A percentile compares a stretch with the other conserved stretches of the same genome.
Conservation (phyloP, 2,329 filamentous ascomycete species). For the Botrytis cinerea region DNA sequence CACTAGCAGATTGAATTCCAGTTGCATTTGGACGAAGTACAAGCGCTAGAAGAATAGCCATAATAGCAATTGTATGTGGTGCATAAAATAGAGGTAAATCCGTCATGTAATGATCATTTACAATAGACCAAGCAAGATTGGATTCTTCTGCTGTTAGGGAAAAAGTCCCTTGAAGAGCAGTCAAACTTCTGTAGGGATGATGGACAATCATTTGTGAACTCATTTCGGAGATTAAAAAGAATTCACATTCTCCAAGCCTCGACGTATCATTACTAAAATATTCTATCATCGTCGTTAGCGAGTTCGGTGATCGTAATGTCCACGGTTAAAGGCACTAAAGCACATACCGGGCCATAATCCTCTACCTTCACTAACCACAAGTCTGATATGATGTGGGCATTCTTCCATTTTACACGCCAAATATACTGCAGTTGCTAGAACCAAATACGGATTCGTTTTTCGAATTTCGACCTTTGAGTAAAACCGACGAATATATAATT, state of each 20-base stretch:
- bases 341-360: conserved; percentile 71
- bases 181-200: conserved; percentile 69
- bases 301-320: neutral
- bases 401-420: conserved; percentile 98
- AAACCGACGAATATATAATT: conserved; percentile 93
- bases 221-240: conserved; percentile 72
- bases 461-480: conserved; percentile 90
- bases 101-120: conserved; percentile 74
- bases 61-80: conserved; percentile 69
- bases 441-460: conserved; percentile 87
- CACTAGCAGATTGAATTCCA: conserved; percentile 48
- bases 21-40: conserved; percentile 61
- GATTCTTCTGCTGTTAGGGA: conserved; percentile 64
- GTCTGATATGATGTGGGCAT: conserved; percentile 90
- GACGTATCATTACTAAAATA: conserved; percentile 65
- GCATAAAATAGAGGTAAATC: conserved; percentile 68
- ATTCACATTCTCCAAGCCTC: conserved; percentile 74
- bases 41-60: conserved; percentile 68
- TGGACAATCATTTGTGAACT: conserved; percentile 73
- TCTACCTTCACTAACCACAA: conserved; percentile 84
- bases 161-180: conserved; percentile 61
- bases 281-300: conserved; percentile 46
- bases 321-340: neutral
- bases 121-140: conserved; percentile 66
- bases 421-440: conserved; percentile 91